A percentile compares a stretch with the other conserved stretches of the same genome.
These are phyloP conservation scores for Acacia pycnantha DNA, from an alignment of 331 rosid genomes.

Conservation along the genomic window DNA sequence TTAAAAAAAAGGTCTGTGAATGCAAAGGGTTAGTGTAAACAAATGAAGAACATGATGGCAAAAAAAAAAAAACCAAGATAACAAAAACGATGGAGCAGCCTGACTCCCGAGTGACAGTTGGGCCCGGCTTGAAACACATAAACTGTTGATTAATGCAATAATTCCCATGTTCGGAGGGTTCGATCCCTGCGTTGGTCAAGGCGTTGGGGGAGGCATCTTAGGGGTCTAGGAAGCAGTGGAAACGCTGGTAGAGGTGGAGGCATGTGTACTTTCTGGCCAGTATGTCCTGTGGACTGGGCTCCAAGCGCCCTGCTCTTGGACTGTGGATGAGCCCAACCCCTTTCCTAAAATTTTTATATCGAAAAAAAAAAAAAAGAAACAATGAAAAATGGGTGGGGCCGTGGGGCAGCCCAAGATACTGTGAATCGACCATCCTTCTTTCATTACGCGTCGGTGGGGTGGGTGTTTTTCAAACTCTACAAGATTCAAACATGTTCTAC, in stretches of 20 bases:
- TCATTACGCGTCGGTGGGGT: conserved; percentile 31
- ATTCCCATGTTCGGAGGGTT: too few relatives aligned
- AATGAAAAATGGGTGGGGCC: background rate
- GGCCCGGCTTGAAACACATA: background rate
- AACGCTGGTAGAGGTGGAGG: too few relatives aligned
- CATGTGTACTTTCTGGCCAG: too few relatives aligned
- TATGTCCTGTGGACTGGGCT: too few relatives aligned
- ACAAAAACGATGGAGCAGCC: background rate
- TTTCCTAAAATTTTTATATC: too few relatives aligned
- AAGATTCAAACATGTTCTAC: background rate
- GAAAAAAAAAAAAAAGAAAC: too few relatives aligned
- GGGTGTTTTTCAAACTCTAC: conserved; percentile 1
- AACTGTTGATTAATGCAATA: background rate
- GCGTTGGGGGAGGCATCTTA: too few relatives aligned
- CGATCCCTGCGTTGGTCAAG: too few relatives aligned
- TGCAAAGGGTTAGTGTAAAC: background rate
- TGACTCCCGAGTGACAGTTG: background rate
- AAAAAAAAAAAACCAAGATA: background rate
- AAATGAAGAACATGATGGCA: background rate
- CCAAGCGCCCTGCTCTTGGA: too few relatives aligned
- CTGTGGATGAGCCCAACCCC: too few relatives aligned
- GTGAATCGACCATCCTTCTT: background rate
- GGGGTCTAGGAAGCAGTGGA: too few relatives aligned
- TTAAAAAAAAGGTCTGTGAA: background rate
- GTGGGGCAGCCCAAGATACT: background rate